phyloP scores from a whole-genome alignment of 805 yeast genomes.

The Dipodascopsis tothii region DNA sequence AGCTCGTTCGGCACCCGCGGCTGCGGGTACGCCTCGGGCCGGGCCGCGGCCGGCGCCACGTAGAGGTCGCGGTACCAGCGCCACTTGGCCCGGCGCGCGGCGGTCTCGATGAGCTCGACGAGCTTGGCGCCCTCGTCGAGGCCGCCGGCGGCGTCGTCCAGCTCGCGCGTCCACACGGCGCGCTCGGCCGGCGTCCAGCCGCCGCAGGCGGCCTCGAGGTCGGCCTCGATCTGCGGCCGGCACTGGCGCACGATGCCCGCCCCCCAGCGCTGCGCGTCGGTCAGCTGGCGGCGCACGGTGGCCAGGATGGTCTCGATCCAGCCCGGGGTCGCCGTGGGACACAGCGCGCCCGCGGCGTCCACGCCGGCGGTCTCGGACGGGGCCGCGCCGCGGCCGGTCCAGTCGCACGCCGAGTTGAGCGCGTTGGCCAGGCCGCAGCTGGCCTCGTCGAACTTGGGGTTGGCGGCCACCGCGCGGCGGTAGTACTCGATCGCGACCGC shows the following conservation, averaged over 20 bases:
- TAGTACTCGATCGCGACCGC: conserved; percentile 29
- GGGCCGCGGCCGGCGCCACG: neutral
- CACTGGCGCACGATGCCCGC: conserved; percentile 21
- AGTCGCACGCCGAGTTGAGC: conserved; percentile 29
- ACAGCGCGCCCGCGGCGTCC: conserved; percentile 24
- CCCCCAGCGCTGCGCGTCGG: conserved; percentile 27
- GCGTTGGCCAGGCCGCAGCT: conserved; percentile 30
- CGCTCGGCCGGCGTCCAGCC: conserved; percentile 7
- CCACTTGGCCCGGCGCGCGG: conserved; percentile 24
- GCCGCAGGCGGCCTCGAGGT: conserved; percentile 15
- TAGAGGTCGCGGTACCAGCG: conserved; percentile 26
- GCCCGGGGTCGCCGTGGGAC: conserved; percentile 22
- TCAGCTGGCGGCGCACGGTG: conserved; percentile 26
- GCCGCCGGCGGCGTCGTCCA: conserved; percentile 3
- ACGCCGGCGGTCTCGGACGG: conserved; percentile 28
- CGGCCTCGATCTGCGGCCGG: neutral
- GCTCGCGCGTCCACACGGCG: conserved; percentile 12
- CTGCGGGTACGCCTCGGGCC: conserved; percentile 11
- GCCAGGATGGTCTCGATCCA: conserved; percentile 26
- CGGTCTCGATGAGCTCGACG: conserved; percentile 25
- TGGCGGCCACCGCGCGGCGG: conserved; percentile 28
- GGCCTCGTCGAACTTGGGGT: conserved; percentile 30
- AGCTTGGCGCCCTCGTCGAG: conserved; percentile 27
- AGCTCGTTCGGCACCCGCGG: conserved; percentile 26
- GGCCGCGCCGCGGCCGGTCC: conserved; percentile 30